Percentiles rank a stretch among this genome's conserved stretches.
phyloP scores from a whole-genome alignment of 179 eudicot genomes.

The Camellia oleifera region DNA sequence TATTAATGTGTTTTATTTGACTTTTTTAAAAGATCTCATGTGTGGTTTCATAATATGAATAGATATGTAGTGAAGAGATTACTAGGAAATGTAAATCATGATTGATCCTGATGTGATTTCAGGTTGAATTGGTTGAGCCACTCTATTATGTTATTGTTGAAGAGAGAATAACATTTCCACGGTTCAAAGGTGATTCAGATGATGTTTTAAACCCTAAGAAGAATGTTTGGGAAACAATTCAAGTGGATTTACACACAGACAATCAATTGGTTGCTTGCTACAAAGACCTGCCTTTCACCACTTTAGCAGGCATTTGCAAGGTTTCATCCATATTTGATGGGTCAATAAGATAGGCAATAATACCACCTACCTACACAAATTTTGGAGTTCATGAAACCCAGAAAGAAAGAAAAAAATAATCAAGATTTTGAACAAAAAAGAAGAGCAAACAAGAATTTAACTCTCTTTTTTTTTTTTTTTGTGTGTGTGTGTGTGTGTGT shows the following conservation, averaged over 20 bases:
- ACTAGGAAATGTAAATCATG: background rate
- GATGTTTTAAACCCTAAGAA: constrained; percentile 89
- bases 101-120: constrained; percentile 9
- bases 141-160: constrained; percentile 65
- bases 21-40: no score
- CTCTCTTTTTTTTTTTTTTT: no score
- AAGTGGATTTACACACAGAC: constrained; percentile 62
- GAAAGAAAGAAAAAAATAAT: background rate
- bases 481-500: no score
- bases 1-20: background rate
- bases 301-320: constrained; percentile 86
- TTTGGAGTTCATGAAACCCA: background rate
- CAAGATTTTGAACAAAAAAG: background rate
- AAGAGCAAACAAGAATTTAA: background rate
- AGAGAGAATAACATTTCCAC: constrained; percentile 70
- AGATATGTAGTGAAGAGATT: background rate
- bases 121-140: constrained; percentile 96
- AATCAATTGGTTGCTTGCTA: constrained; percentile 70
- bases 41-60: background rate
- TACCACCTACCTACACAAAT: background rate
- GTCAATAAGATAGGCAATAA: constrained; percentile 41
- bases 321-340: constrained; percentile 71
- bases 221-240: constrained; percentile 89
- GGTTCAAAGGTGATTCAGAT: constrained; percentile 74
- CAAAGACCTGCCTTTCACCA: constrained; percentile 79